These are phyloP conservation scores for Elasticomyces elasticus DNA, from an alignment of 495 filamentous ascomycete genomes.

Conservation along the genomic window DNA sequence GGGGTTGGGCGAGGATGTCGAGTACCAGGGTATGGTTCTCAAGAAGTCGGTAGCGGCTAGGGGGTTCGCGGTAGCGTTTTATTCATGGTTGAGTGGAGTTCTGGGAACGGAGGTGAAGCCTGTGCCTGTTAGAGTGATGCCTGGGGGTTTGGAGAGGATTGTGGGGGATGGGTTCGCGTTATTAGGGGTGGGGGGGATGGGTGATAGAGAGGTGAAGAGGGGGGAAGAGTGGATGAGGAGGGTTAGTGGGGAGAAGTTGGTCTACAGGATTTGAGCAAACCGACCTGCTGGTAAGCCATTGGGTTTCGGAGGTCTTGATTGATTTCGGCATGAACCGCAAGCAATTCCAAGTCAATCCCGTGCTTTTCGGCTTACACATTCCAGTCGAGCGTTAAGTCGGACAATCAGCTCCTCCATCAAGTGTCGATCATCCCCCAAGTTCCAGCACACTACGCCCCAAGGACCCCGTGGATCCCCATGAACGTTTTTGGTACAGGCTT, in stretches of 20 bases:
- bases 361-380: too few species aligned
- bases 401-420: too few species aligned
- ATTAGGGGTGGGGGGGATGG: conserved; percentile 27
- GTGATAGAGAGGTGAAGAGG: conserved; percentile 15
- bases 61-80: conserved; percentile 31
- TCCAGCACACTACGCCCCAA: too few species aligned
- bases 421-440: too few species aligned
- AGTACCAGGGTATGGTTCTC: conserved; percentile 24
- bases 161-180: conserved; percentile 33
- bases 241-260: conserved; percentile 26
- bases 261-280: conserved; percentile 23
- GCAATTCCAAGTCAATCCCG: too few species aligned
- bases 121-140: conserved; percentile 33
- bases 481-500: too few species aligned
- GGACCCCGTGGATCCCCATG: too few species aligned
- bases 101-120: conserved; percentile 22
- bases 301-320: too few species aligned
- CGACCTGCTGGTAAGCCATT: too few species aligned
- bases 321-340: too few species aligned
- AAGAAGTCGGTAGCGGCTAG: conserved; percentile 19
- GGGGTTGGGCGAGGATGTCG: conserved; percentile 32
- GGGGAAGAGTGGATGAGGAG: conserved; percentile 33
- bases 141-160: conserved; percentile 32
- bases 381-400: too few species aligned
- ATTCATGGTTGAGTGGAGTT: conserved; percentile 23